Percentiles rank a stretch among this genome's conserved stretches.
These are phyloP conservation scores for Kwoniella heveanensis DNA, from an alignment of 768 basidiomycete genomes.

Conservation along the genomic window DNA sequence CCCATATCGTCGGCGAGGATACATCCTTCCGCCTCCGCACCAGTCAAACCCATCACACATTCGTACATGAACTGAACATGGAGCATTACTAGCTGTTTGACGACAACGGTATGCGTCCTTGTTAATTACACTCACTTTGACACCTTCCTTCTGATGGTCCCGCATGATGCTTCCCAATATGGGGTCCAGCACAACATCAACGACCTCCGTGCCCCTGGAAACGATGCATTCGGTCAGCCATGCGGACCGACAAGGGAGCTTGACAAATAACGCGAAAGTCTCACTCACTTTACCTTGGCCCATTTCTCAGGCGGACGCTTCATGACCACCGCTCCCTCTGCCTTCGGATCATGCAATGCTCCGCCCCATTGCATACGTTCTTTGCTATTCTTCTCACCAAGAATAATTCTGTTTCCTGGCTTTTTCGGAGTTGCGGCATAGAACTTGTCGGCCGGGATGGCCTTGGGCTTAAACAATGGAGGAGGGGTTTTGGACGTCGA, in stretches of 20 bases:
- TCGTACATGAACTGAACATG: slow-evolving; percentile 84
- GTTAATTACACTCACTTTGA: slow-evolving; percentile 44
- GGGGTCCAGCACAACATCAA: slow-evolving; percentile 83
- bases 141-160: slow-evolving; percentile 85
- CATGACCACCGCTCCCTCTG: slow-evolving; percentile 82
- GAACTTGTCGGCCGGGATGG: slow-evolving; percentile 33
- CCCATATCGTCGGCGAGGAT: slow-evolving; percentile 99
- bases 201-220: slow-evolving; percentile 54
- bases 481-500: not conserved
- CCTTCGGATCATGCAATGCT: slow-evolving; percentile 68
- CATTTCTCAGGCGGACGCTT: slow-evolving; percentile 71
- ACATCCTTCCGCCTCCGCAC: slow-evolving; percentile 84
- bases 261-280: not conserved
- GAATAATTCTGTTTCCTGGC: slow-evolving; percentile 28
- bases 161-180: slow-evolving; percentile 73
- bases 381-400: slow-evolving; percentile 35
- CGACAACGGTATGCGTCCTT: slow-evolving; percentile 1
- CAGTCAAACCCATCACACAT: slow-evolving; percentile 89
- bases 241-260: no score
- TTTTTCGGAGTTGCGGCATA: slow-evolving; percentile 32
- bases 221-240: no score
- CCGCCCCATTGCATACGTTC: slow-evolving; percentile 36
- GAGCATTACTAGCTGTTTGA: slow-evolving; percentile 55
- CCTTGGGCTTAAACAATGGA: not conserved
- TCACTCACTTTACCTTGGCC: slow-evolving; percentile 60